A percentile compares a stretch with the other conserved stretches of the same genome.
Conservation (phyloP, 768 basidiomycete genomes). For the Suillus brevipes region DNA sequence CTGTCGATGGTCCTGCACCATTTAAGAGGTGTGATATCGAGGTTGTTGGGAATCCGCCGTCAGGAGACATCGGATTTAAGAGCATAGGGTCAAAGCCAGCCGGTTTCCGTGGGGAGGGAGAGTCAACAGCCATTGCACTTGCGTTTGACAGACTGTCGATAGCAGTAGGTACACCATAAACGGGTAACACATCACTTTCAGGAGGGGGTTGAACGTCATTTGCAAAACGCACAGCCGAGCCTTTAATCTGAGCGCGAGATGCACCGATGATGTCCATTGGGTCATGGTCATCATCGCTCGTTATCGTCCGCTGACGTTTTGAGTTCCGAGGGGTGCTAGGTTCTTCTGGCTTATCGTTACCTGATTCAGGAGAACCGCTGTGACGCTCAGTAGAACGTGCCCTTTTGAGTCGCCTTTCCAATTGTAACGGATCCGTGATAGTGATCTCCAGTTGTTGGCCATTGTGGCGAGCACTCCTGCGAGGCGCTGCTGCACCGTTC, state of each 20-base stretch:
- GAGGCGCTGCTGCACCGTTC: slow-evolving; percentile 41
- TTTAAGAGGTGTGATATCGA: slow-evolving; percentile 29
- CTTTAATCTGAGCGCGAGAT: slow-evolving; percentile 26
- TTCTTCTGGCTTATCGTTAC: slow-evolving; percentile 46
- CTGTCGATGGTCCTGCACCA: slow-evolving; percentile 12
- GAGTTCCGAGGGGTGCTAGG: slow-evolving; percentile 39
- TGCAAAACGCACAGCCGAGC: slow-evolving; percentile 53
- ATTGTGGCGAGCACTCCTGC: slow-evolving; percentile 73
- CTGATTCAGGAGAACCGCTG: slow-evolving; percentile 45
- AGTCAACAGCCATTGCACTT: slow-evolving; percentile 42
- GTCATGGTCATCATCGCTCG: slow-evolving; percentile 49
- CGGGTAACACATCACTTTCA: background rate
- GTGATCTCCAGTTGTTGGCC: slow-evolving; percentile 69
- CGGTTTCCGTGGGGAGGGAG: slow-evolving; percentile 28
- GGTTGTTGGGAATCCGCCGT: slow-evolving; percentile 23
- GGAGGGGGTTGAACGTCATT: slow-evolving; percentile 26
- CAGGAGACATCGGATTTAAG: slow-evolving; percentile 50
- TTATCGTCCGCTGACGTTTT: slow-evolving; percentile 55
- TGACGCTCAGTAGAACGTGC: slow-evolving; percentile 59
- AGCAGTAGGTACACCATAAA: background rate
- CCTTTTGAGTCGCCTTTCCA: slow-evolving; percentile 76
- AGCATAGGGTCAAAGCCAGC: slow-evolving; percentile 52
- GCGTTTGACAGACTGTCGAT: slow-evolving; percentile 11
- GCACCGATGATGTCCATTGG: slow-evolving; percentile 43
- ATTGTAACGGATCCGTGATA: slow-evolving; percentile 72